Evolutionary conservation across 805 yeast species (phyloP).

Genomic region (Hanseniaspora thailandica): DNA sequence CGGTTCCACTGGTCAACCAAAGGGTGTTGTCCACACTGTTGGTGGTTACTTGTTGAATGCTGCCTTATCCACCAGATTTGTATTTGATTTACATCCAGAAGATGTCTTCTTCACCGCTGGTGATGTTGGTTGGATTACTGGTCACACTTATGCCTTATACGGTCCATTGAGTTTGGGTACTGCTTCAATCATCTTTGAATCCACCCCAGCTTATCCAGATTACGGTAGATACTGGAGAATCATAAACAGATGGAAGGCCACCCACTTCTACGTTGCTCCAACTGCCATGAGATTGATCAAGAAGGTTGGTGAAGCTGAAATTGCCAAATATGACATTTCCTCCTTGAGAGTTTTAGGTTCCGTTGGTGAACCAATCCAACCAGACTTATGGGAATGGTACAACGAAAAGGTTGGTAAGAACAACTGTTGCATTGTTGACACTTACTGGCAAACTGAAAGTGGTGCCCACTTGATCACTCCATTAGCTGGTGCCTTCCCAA

Average conservation of each 20-base stretch:
- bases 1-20: slow-evolving; percentile 96
- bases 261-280: slow-evolving; percentile 97
- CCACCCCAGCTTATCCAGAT: slow-evolving; percentile 94
- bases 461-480: slow-evolving; percentile 94
- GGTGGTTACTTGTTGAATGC: slow-evolving; percentile 94
- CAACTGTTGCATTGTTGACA: slow-evolving; percentile 83
- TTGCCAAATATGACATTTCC: slow-evolving; percentile 67
- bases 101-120: slow-evolving; percentile 94
- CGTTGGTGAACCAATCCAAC: slow-evolving; percentile 97
- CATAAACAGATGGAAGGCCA: slow-evolving; percentile 79
- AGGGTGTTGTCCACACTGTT: slow-evolving; percentile 92
- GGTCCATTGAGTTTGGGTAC: slow-evolving; percentile 87
- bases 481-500: slow-evolving; percentile 84
- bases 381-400: slow-evolving; percentile 98
- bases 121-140: slow-evolving; percentile 98
- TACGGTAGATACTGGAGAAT: slow-evolving; percentile 95
- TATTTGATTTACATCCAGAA: slow-evolving; percentile 80
- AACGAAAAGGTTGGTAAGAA: slow-evolving; percentile 81
- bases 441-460: slow-evolving; percentile 98
- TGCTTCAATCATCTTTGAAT: slow-evolving; percentile 87
- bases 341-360: slow-evolving; percentile 90
- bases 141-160: slow-evolving; percentile 89
- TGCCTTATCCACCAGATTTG: slow-evolving; percentile 78
- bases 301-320: slow-evolving; percentile 78
- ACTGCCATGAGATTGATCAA: slow-evolving; percentile 87